Percentiles rank a stretch among this genome's conserved stretches.
These are phyloP conservation scores for Linderina pennispora DNA, from an alignment of 192 early-diverging fungal species.

Conservation along the genomic window DNA sequence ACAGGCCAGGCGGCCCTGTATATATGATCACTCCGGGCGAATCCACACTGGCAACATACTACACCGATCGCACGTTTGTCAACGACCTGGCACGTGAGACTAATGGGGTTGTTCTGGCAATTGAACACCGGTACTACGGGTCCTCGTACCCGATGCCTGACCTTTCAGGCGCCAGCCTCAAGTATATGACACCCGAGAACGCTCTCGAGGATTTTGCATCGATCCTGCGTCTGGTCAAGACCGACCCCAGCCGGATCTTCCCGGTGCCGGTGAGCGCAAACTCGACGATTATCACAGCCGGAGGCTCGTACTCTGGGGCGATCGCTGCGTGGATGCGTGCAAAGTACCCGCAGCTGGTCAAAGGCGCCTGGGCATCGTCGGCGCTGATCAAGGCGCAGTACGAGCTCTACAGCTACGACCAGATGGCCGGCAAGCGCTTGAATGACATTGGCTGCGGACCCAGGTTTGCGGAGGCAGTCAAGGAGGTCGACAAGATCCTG, in stretches of 20 bases:
- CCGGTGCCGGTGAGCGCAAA: conserved; percentile 10
- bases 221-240: conserved; percentile 17
- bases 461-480: conserved; percentile 31
- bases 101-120: conserved; percentile 48
- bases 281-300: conserved; percentile 44
- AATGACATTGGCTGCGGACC: conserved; percentile 26
- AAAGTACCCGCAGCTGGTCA: conserved; percentile 54
- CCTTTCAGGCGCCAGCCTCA: conserved; percentile 28
- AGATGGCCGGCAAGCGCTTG: conserved; percentile 29
- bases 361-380: conserved; percentile 62
- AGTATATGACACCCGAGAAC: conserved; percentile 25
- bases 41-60: background rate
- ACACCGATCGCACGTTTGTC: conserved; percentile 13
- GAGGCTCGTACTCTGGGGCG: conserved; percentile 66
- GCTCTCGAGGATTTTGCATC: conserved; percentile 27
- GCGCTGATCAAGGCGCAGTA: conserved; percentile 56
- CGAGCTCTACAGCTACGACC: conserved; percentile 54
- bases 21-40: background rate
- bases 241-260: conserved; percentile 7
- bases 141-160: conserved; percentile 46
- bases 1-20: background rate
- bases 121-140: conserved; percentile 63
- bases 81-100: conserved; percentile 46
- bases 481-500: conserved; percentile 32
- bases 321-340: conserved; percentile 68